phyloP scores from a whole-genome alignment of 192 early-diverging fungal species.

The Lunasporangiospora selenospora region DNA sequence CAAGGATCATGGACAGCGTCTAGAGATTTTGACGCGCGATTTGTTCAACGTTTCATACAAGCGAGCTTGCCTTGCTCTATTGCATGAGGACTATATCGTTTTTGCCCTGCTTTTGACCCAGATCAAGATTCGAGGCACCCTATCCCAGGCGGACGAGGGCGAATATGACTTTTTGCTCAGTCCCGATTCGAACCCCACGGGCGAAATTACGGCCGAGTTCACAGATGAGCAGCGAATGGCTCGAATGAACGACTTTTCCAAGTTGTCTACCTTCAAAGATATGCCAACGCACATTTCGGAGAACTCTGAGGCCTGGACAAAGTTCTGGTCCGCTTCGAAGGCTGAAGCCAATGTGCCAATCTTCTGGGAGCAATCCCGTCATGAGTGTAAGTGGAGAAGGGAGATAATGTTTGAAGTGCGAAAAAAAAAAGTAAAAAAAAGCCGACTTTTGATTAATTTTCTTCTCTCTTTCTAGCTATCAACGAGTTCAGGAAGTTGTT shows the following conservation, averaged over 20 bases:
- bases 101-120: conserved; percentile 89
- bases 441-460: not conserved
- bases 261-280: conserved; percentile 49
- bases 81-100: conserved; percentile 92
- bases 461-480: conserved; percentile 44
- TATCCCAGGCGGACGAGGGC: conserved; percentile 62
- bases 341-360: conserved; percentile 60
- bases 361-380: conserved; percentile 55
- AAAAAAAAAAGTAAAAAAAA: no score
- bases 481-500: conserved; percentile 80
- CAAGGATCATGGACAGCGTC: conserved; percentile 71
- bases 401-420: no score
- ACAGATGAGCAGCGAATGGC: conserved; percentile 55
- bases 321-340: conserved; percentile 50
- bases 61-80: conserved; percentile 80
- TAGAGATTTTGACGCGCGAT: conserved; percentile 79
- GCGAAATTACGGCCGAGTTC: conserved; percentile 55
- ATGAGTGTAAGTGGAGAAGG: conserved; percentile 24
- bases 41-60: conserved; percentile 85
- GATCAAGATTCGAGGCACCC: conserved; percentile 76
- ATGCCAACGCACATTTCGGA: conserved; percentile 46
- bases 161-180: conserved; percentile 78
- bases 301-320: conserved; percentile 55
- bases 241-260: conserved; percentile 52
- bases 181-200: conserved; percentile 57